Evolutionary conservation across 2,329 filamentous ascomycete genomes (phyloP), one percentile per base, ranked within the genome.

Genomic region (Lasiodiplodia sp.): DNA sequence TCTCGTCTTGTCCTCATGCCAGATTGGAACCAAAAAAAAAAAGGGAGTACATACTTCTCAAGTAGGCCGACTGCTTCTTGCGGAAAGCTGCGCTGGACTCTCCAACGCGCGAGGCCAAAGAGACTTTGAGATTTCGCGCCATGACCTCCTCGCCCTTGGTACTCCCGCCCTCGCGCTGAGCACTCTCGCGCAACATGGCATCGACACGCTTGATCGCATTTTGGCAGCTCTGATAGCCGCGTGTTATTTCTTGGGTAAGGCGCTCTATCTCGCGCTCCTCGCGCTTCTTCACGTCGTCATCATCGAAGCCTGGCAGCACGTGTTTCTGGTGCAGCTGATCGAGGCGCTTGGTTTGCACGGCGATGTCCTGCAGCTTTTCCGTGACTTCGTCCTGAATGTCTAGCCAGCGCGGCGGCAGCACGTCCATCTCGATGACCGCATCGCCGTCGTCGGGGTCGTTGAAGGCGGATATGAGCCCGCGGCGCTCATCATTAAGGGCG

Each of bases 241-340:
- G 88, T 1, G 96, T 99, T 75, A 99, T 96, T 70, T 92, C 88
- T 80, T 96, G 93, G 0, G 96, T 99, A 75, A 98, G 84, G 71
- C 86, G 85, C 82, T 99, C 96, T 75, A 99, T 99, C 77, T 96
- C 91, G 63, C 88, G 84, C 82, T 98, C 96, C 79, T 99, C 96
- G 70, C 88, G 87, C 78, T 86, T 90, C 82, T 97, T 96, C 52
- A 93, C 88, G 67, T 94, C 92, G 74, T 98, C 95, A 75, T 99
- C 96, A 77, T 98, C 94, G 81, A 99, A 99, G 34, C 95, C 94
- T 0, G 96, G 96, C 16, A 99, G 86, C 53, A 99, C 92, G 81
- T 99, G 96, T 79, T 98, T 98, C 81, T 97, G 94, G 79, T 99
- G 96, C 70, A 99, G 85, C 77, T 94, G 93, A 77, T 98, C 96